A percentile compares a stretch with the other conserved stretches of the same genome.
phyloP scores from a whole-genome alignment of 2,329 filamentous ascomycete species.

The Exophiala lecanii-corni region DNA sequence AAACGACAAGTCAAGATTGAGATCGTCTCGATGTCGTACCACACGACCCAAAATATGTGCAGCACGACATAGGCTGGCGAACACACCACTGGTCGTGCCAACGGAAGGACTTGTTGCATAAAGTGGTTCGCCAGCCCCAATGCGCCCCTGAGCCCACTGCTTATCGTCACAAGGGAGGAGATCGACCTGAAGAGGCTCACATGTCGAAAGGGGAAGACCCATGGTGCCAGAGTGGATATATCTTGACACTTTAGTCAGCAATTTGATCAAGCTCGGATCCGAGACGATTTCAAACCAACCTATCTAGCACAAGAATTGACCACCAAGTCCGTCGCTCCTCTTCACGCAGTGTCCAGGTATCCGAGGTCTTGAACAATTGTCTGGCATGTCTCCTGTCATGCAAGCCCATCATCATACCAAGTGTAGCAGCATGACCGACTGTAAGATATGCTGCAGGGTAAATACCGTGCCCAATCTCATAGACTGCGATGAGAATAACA shows the following conservation, averaged over 20 bases:
- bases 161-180: constrained; percentile 29
- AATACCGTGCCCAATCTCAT: constrained; percentile 35
- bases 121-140: constrained; percentile 29
- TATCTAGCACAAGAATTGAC: constrained; percentile 32
- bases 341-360: constrained; percentile 31
- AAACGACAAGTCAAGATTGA: not conserved
- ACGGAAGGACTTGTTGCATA: constrained; percentile 23
- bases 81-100: constrained; percentile 26
- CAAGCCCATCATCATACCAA: constrained; percentile 27
- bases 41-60: constrained; percentile 33
- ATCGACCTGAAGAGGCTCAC: constrained; percentile 28
- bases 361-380: constrained; percentile 28
- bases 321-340: constrained; percentile 35
- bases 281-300: constrained; percentile 22
- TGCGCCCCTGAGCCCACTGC: constrained; percentile 28
- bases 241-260: constrained; percentile 10
- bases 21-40: constrained; percentile 20
- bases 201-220: constrained; percentile 26
- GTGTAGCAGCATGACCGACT: constrained; percentile 26
- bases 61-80: constrained; percentile 32
- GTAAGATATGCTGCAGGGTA: constrained; percentile 33
- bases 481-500: constrained; percentile 29
- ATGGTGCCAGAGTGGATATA: constrained; percentile 24
- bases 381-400: constrained; percentile 28
- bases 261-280: not conserved